Evolutionary conservation across 2,329 filamentous ascomycete species (phyloP), one percentile per base, ranked within the genome.

Genomic region (Exophiala spinifera): DNA sequence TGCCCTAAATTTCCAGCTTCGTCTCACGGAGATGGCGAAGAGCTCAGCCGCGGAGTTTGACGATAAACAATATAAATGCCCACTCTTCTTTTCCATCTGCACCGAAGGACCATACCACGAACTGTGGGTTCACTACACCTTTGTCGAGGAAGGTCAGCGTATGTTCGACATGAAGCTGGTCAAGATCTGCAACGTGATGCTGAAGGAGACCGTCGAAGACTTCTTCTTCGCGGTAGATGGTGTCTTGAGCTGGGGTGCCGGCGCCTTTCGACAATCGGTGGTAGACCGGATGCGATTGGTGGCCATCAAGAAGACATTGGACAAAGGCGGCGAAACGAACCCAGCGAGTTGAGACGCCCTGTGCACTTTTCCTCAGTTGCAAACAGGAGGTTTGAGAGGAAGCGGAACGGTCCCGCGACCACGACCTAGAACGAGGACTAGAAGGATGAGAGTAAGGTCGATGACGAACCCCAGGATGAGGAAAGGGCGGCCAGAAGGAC

Each of bases 71-170:
- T 28, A 23, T 42, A 44, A 52, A 51, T 34, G 51, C 34, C 61
- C 50, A 3, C 51, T 65, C 23, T 60, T 64, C 52, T 65, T 65
- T 52, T 56, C 63, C 37, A 62, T 65, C 49, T 57, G 37, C 46
- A 65, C 58, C 15, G 23, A 64, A 52, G 61, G 63, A 37, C 63
- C 63, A 23, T 46, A 59, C 51, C 57, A 63, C 43, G 57, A 64
- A 63, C 58, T 65, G 51, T 65, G 53, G 60, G 51, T 47, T 37
- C 60, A 65, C 49, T 55, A 45, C 5, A 58, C 55, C 19, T 13
- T 10, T 15, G 31, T 51, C 28, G 47, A 58, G 25, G 52, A 44
- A 5, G 47, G 28, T 40, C n/a, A 36, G 19, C 55, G 51, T 28
- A 55, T 15, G 4, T 57, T 57, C 47, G 44, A 55, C 10, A 42